Base-by-base conservation (phyloP, 1,139 yeast species). In the Magnusiomyces fungicola region DNA sequence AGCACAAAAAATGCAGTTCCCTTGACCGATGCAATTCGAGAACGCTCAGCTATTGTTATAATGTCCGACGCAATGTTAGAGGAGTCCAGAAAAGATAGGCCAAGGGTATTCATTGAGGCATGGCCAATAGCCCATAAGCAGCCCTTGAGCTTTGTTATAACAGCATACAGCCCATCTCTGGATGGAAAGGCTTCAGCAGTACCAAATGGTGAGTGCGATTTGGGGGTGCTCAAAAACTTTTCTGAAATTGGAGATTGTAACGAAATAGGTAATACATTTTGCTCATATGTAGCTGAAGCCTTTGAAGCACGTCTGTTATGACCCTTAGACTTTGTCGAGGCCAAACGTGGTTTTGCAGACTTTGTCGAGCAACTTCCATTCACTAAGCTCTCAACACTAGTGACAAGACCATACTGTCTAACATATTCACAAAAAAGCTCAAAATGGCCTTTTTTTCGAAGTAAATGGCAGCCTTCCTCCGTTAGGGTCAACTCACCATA, bases 111-210 rank as follows among this genome's bases (percentile, higher is more conserved):
- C 9, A 89, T 78, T 1, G 90, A 89, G 38, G 89, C 81, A 58
- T 82, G 82, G 0, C 97, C 97, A 41, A 87, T 73, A 2, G 95
- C 83, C 97, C 97, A 92, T 45, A 90, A 62, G 45, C 84, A 79
- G 16, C 90, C 88, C 60, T 86, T 87, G 25, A 89, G 64, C 49
- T 73, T 74, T n/a, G 68, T 50, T 14, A 73, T 55, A 33, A 51
- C n/a, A n/a, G n/a, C n/a, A n/a, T n/a, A n/a, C n/a, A n/a, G n/a
- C n/a, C n/a, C n/a, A n/a, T n/a, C n/a, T n/a, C n/a, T n/a, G n/a
- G n/a, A n/a, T n/a, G n/a, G n/a, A n/a, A n/a, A n/a, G n/a, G n/a
- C n/a, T n/a, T n/a, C n/a, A n/a, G 46, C 44, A 48, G 66, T 66
- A 6, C 54, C 49, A 3, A 53, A 53, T 29, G 64, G 18, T 32